These are phyloP conservation scores for Peniophora sp. DNA, from an alignment of 1,284 basidiomycete species.

Conservation along the genomic window DNA sequence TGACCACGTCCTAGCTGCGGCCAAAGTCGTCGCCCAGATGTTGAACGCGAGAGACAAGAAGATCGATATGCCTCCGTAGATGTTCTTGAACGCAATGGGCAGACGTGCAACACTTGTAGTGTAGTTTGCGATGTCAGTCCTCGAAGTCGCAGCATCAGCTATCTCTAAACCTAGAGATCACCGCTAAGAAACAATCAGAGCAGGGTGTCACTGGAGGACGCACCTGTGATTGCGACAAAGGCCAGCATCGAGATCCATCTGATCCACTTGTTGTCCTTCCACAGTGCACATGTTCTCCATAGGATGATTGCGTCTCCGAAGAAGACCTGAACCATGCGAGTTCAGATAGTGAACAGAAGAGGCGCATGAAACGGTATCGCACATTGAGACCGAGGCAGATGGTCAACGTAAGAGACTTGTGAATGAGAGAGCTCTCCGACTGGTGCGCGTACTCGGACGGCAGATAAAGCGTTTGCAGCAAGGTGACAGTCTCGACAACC, in stretches of 20 bases:
- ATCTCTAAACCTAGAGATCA: background rate
- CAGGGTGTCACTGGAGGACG: background rate
- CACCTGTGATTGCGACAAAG: background rate
- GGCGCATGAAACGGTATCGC: background rate
- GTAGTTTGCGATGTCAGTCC: background rate
- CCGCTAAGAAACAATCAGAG: too few relatives aligned
- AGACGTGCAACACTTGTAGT: background rate
- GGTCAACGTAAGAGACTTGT: background rate
- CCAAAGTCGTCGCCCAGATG: background rate
- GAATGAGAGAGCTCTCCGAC: background rate
- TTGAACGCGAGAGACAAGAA: background rate
- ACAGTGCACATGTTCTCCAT: background rate
- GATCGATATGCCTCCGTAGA: background rate
- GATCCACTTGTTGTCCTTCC: background rate
- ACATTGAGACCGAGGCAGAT: background rate
- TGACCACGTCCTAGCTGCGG: background rate
- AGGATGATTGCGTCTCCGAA: background rate
- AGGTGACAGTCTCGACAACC: background rate
- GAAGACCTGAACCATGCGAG: background rate
- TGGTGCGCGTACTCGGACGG: background rate
- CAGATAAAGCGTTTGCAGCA: background rate
- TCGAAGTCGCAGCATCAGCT: background rate
- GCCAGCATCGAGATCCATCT: background rate
- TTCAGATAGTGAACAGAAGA: background rate
- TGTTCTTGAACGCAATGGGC: background rate